These are phyloP conservation scores for Aspergillus sclerotiicarbonarius DNA, from an alignment of 495 filamentous ascomycete species.

Conservation along the genomic window DNA sequence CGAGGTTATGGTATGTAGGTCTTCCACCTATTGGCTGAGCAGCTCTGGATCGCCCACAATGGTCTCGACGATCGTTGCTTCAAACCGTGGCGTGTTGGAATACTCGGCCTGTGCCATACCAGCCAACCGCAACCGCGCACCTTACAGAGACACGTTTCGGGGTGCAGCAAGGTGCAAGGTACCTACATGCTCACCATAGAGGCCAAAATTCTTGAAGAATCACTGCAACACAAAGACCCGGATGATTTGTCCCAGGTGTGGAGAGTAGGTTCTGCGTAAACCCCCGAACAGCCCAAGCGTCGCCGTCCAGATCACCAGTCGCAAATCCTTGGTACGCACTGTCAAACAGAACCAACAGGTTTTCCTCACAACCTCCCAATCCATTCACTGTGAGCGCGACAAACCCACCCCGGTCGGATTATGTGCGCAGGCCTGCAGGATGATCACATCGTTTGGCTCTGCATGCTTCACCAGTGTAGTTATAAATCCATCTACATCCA, in stretches of 20 bases:
- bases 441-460: slow-evolving; percentile 26
- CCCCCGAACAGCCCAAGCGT: slow-evolving; percentile 40
- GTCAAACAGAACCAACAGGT: slow-evolving; percentile 43
- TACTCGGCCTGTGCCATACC: slow-evolving; percentile 18
- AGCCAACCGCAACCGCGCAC: slow-evolving; percentile 15
- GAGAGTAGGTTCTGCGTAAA: slow-evolving; percentile 21
- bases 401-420: slow-evolving; percentile 44
- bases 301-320: slow-evolving; percentile 34
- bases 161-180: slow-evolving; percentile 22
- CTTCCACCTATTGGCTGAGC: slow-evolving; percentile 27
- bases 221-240: slow-evolving; percentile 36
- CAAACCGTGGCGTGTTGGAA: slow-evolving; percentile 30
- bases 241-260: background rate
- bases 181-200: slow-evolving; percentile 33
- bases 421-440: slow-evolving; percentile 46
- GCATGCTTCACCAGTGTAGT: slow-evolving; percentile 11
- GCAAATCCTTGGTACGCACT: slow-evolving; percentile 47
- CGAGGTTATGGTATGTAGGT: slow-evolving; percentile 34
- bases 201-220: slow-evolving; percentile 37
- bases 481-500: no score
- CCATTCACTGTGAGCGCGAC: slow-evolving; percentile 32
- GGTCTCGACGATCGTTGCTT: slow-evolving; percentile 30
- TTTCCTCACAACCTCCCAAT: slow-evolving; percentile 21
- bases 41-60: slow-evolving; percentile 26
- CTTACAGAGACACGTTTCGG: slow-evolving; percentile 1